Conservation (phyloP, 345 rosid species). For the Gossypium thurberi region DNA sequence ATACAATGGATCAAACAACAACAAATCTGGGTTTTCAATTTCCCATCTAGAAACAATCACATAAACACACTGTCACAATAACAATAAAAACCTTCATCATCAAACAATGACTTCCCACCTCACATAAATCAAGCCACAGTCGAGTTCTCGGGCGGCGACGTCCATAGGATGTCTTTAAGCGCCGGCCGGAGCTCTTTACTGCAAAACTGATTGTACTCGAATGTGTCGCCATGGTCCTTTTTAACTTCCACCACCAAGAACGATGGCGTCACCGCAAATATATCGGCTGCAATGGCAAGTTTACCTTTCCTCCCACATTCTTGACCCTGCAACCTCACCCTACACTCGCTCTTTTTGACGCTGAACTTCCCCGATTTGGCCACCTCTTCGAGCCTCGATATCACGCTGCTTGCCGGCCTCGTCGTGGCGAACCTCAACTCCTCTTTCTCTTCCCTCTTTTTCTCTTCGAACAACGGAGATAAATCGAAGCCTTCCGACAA, state of each 20-base stretch:
- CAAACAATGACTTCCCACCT: not conserved
- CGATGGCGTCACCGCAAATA: constrained; percentile 71
- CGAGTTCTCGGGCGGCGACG: constrained; percentile 35
- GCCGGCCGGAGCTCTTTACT: constrained; percentile 81
- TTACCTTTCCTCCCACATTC: constrained; percentile 85
- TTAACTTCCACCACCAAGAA: constrained; percentile 81
- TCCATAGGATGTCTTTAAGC: constrained; percentile 86
- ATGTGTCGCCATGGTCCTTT: constrained; percentile 81
- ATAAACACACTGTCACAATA: not conserved
- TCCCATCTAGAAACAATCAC: not conserved
- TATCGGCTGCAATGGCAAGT: constrained; percentile 65
- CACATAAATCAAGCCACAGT: constrained; percentile 36
- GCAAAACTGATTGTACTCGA: constrained; percentile 89
- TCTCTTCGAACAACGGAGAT: constrained; percentile 84
- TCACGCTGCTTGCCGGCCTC: constrained; percentile 74
- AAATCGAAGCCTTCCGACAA: constrained; percentile 83
- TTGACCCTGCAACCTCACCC: constrained; percentile 67
- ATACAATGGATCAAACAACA: not conserved
- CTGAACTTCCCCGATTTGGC: constrained; percentile 57
- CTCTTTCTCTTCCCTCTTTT: constrained; percentile 66
- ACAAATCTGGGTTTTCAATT: not conserved
- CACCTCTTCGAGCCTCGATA: constrained; percentile 69
- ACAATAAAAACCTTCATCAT: not conserved
- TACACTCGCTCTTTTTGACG: constrained; percentile 63
- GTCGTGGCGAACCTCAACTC: constrained; percentile 85